A percentile compares a stretch with the other conserved stretches of the same genome.
Evolutionary conservation across 73 alveolate species (phyloP).

Genomic region (Tetrahymena thermophila): DNA sequence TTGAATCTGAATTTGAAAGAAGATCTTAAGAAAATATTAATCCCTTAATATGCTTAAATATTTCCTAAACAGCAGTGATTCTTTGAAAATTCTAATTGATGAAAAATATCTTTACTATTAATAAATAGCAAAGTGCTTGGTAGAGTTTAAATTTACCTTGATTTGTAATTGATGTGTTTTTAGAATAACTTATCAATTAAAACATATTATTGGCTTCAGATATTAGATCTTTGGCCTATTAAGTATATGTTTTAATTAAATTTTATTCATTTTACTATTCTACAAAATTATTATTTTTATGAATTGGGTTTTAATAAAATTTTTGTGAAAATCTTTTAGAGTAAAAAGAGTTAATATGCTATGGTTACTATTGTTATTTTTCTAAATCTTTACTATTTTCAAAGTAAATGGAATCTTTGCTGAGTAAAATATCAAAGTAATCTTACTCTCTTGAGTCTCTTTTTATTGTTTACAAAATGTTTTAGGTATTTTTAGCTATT

Average conservation of each 20-base stretch:
- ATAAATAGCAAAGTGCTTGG: neutral
- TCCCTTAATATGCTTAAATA: neutral
- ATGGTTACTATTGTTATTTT: neutral
- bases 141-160: neutral
- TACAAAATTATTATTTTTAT: neutral
- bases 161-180: neutral
- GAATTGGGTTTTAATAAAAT: too few relatives aligned
- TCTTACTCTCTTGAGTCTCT: neutral
- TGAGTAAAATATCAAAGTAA: neutral
- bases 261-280: neutral
- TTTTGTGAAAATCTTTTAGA: neutral
- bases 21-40: neutral
- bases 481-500: neutral
- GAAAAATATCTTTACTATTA: neutral
- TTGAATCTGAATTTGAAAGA: neutral
- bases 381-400: neutral
- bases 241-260: neutral
- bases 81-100: neutral
- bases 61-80: neutral
- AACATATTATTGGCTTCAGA: neutral
- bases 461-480: neutral
- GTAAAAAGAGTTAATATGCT: too few relatives aligned
- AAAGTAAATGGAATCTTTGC: neutral
- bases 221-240: neutral
- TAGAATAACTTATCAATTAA: neutral